Evolutionary conservation across 2,329 filamentous ascomycete genomes (phyloP).

Genomic region (Dothiorella sarmentorum): DNA sequence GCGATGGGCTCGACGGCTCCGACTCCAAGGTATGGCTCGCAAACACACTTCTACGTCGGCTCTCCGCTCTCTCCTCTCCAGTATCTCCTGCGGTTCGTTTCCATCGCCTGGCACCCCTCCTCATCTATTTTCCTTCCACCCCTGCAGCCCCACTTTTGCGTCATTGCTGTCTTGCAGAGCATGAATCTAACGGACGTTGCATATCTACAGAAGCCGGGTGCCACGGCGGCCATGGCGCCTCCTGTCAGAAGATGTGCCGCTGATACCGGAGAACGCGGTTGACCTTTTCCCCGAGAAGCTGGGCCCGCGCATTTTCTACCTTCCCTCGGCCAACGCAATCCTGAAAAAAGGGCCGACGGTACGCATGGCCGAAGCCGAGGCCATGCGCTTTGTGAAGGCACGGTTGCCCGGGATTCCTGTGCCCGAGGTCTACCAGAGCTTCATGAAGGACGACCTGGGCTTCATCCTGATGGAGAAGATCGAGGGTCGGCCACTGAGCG

Average conservation of each 20-base stretch:
- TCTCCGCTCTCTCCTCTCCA: not conserved
- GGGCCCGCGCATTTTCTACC: conserved; percentile 14
- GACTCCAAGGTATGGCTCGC: conserved; percentile 1
- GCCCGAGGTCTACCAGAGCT: conserved; percentile 15
- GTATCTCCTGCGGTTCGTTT: not conserved
- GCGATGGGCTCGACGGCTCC: not conserved
- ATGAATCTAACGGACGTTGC: conserved; percentile 16
- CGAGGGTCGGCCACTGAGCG: conserved; percentile 20
- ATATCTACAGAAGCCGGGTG: conserved; percentile 12
- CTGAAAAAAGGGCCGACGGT: conserved; percentile 16
- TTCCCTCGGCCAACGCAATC: conserved; percentile 16
- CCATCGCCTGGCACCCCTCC: not conserved
- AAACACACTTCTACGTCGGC: not conserved
- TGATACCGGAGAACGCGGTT: conserved; percentile 16
- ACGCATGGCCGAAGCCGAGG: conserved; percentile 15
- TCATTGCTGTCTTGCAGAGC: not conserved
- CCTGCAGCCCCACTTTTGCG: conserved; percentile 9
- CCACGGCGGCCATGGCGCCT: conserved; percentile 11
- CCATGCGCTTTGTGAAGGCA: conserved; percentile 10
- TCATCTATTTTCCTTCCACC: not conserved
- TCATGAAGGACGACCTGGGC: conserved; percentile 14
- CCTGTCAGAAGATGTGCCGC: conserved; percentile 15
- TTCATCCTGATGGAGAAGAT: conserved; percentile 24
- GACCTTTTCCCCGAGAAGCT: conserved; percentile 16
- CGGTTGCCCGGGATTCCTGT: not conserved